Evolutionary conservation across 176 grass and related monocot genomes (phyloP).

Genomic region (Carex parvula): DNA sequence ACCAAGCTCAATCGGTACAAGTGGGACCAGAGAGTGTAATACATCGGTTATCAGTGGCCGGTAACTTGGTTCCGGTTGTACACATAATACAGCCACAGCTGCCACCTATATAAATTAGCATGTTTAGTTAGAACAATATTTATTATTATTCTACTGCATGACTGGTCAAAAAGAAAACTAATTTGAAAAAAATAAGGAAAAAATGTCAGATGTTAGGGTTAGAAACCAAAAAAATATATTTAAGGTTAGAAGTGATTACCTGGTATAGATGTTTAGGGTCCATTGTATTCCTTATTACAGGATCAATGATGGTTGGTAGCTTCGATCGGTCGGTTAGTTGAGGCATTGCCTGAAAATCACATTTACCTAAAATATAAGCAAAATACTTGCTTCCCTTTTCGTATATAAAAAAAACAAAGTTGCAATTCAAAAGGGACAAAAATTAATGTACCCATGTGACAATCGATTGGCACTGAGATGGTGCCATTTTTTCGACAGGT

Average conservation of each 20-base stretch:
- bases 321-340: slow-evolving; percentile 92
- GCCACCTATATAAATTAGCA: slow-evolving; percentile 62
- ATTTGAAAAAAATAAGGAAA: neutral
- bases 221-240: neutral
- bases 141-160: neutral
- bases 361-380: slow-evolving; percentile 12
- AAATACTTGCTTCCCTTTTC: neutral
- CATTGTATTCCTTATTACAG: slow-evolving; percentile 90
- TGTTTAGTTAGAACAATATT: neutral
- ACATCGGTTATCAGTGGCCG: slow-evolving; percentile 94
- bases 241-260: slow-evolving; percentile 35
- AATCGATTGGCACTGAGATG: slow-evolving; percentile 77
- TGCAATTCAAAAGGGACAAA: neutral
- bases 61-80: slow-evolving; percentile 94
- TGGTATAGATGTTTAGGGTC: slow-evolving; percentile 94
- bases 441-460: slow-evolving; percentile 73
- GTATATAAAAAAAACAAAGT: neutral
- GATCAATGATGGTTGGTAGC: slow-evolving; percentile 86
- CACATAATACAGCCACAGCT: slow-evolving; percentile 80
- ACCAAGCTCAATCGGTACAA: slow-evolving; percentile 81
- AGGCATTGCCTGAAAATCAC: slow-evolving; percentile 71
- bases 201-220: neutral
- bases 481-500: slow-evolving; percentile 83
- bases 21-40: slow-evolving; percentile 87
- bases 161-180: neutral